Conservation (phyloP, 2,329 filamentous ascomycete species). For the Neonectria magnoliae region DNA sequence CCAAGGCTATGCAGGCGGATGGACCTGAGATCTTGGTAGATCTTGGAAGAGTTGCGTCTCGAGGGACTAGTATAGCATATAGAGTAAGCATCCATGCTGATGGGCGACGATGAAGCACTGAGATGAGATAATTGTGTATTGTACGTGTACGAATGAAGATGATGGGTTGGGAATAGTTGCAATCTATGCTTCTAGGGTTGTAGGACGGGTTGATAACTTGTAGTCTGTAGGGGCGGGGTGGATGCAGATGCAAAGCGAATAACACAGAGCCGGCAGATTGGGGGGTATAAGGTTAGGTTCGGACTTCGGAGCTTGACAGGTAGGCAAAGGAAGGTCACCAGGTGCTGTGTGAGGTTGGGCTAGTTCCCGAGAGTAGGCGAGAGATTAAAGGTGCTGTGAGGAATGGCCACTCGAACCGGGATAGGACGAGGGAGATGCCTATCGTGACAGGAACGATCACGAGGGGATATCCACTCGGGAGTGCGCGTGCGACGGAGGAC, state of each 20-base stretch:
- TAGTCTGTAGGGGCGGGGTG: slow-evolving; percentile 19
- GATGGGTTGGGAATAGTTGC: slow-evolving; percentile 9
- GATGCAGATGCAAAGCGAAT: slow-evolving; percentile 10
- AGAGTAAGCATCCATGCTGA: slow-evolving; percentile 62
- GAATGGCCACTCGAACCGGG: slow-evolving; percentile 23
- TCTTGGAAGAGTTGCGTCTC: slow-evolving; percentile 55
- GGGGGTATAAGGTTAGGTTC: slow-evolving; percentile 38
- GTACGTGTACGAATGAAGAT: slow-evolving; percentile 6
- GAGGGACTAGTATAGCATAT: slow-evolving; percentile 59
- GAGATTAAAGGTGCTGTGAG: slow-evolving; percentile 14
- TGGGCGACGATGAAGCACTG: slow-evolving; percentile 5
- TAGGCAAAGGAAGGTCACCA: slow-evolving; percentile 37
- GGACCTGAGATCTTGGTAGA: slow-evolving; percentile 61
- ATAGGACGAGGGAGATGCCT: slow-evolving; percentile 16
- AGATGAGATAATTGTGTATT: slow-evolving; percentile 16
- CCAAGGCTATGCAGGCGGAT: slow-evolving; percentile 51
- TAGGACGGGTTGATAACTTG: background rate
- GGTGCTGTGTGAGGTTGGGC: slow-evolving; percentile 26
- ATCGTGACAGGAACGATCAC: slow-evolving; percentile 16
- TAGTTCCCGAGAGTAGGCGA: slow-evolving; percentile 26
- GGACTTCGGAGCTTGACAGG: slow-evolving; percentile 24
- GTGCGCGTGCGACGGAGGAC: slow-evolving; percentile 5
- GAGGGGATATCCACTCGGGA: slow-evolving; percentile 6
- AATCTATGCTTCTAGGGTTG: slow-evolving; percentile 36
- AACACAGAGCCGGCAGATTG: slow-evolving; percentile 17